Percentiles rank a stretch among this genome's conserved stretches.
phyloP scores from a whole-genome alignment of 192 early-diverging fungal species.

The Hyaloraphidium curvatum region DNA sequence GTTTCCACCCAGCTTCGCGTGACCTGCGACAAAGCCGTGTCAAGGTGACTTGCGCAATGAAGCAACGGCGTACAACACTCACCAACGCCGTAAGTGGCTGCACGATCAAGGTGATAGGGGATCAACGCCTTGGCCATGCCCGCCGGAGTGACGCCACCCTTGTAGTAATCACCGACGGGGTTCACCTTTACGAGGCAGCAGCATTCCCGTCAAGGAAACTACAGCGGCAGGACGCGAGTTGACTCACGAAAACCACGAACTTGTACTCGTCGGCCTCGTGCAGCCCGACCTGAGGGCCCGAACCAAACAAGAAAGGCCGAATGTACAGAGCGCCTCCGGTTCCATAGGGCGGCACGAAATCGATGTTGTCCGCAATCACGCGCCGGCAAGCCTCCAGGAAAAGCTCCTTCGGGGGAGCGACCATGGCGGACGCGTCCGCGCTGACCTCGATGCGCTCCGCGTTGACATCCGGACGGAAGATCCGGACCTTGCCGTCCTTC shows the following conservation, averaged over 20 bases:
- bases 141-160: slow-evolving; percentile 28
- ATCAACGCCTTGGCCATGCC: slow-evolving; percentile 34
- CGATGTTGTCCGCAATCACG: slow-evolving; percentile 38
- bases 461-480: slow-evolving; percentile 54
- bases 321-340: slow-evolving; percentile 49
- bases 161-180: slow-evolving; percentile 51
- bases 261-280: slow-evolving; percentile 11
- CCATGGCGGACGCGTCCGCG: slow-evolving; percentile 37
- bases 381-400: slow-evolving; percentile 38
- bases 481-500: slow-evolving; percentile 41
- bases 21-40: slow-evolving; percentile 20
- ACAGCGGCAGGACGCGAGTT: slow-evolving; percentile 8
- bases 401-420: slow-evolving; percentile 29
- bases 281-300: slow-evolving; percentile 43
- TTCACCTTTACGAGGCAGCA: slow-evolving; percentile 38
- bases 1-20: slow-evolving; percentile 52
- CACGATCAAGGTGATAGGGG: slow-evolving; percentile 44
- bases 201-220: slow-evolving; percentile 22
- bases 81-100: slow-evolving; percentile 27
- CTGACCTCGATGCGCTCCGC: slow-evolving; percentile 33
- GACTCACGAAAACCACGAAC: slow-evolving; percentile 5
- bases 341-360: slow-evolving; percentile 51
- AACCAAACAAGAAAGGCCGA: slow-evolving; percentile 48
- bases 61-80: slow-evolving; percentile 1
- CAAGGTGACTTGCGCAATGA: too few species aligned